Evolutionary conservation across 257 asterid genomes (phyloP).

Genomic region (Striga asiatica): DNA sequence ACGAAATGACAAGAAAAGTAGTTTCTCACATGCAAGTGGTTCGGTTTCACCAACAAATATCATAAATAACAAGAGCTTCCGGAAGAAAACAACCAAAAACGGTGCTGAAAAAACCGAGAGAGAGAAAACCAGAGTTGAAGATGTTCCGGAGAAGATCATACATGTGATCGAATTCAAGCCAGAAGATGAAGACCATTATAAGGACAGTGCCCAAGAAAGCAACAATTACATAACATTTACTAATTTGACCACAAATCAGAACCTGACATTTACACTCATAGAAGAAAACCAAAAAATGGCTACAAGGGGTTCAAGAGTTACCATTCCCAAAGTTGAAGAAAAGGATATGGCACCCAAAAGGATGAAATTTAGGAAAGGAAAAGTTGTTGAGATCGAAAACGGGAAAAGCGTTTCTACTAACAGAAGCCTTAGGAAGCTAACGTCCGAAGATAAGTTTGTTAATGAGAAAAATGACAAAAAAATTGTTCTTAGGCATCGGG

Average conservation of each 20-base stretch:
- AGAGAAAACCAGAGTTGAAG: constrained; percentile 15
- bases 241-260: not conserved
- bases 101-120: not conserved
- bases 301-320: not conserved
- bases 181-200: constrained; percentile 1
- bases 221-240: not conserved
- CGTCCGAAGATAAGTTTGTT: not conserved
- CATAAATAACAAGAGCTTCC: not conserved
- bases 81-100: constrained; percentile 1
- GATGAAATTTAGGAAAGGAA: constrained; percentile 13
- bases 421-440: no score
- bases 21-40: no score
- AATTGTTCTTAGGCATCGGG: constrained; percentile 11
- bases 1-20: not conserved
- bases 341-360: constrained; percentile 11
- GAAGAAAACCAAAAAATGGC: not conserved
- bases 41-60: not conserved
- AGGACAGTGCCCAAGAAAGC: not conserved
- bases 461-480: not conserved
- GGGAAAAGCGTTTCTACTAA: no score
- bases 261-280: constrained; percentile 5
- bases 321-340: constrained; percentile 11
- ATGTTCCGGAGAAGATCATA: constrained; percentile 31
- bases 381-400: no score
- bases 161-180: constrained; percentile 19